A percentile compares a stretch with the other conserved stretches of the same genome.
Conservation (phyloP, 2,329 filamentous ascomycete species). For the Apiospora malaysiana region DNA sequence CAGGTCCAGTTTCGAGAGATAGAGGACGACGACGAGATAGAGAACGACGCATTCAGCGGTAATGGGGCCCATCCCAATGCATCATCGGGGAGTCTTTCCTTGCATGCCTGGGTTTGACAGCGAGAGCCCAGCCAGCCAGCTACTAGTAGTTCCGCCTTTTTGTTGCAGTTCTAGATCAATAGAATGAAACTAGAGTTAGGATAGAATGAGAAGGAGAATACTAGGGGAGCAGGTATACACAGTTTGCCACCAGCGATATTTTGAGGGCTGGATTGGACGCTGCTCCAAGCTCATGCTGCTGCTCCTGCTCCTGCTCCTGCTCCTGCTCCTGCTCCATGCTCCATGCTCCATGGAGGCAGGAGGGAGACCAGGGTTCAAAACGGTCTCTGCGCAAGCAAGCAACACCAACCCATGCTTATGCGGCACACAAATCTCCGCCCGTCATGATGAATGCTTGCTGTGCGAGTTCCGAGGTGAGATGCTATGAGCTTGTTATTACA, state of each 20-base stretch:
- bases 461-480: background rate
- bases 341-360: background rate
- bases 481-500: conserved; percentile 21
- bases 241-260: background rate
- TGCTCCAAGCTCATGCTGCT: background rate
- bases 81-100: background rate
- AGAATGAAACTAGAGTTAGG: background rate
- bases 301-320: too few relatives aligned
- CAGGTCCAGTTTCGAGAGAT: background rate
- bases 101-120: background rate
- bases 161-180: background rate
- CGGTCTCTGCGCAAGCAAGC: background rate
- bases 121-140: background rate
- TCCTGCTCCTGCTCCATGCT: background rate
- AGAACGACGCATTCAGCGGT: background rate
- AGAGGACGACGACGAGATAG: background rate
- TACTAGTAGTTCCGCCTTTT: background rate
- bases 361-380: background rate
- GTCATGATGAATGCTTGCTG: background rate
- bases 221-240: background rate
- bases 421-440: conserved; percentile 5
- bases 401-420: background rate
- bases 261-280: background rate
- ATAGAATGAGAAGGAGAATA: background rate
- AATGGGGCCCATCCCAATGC: background rate